Base-by-base conservation (phyloP, 1,284 basidiomycete genomes). In the Pyrrhoderma noxium region DNA sequence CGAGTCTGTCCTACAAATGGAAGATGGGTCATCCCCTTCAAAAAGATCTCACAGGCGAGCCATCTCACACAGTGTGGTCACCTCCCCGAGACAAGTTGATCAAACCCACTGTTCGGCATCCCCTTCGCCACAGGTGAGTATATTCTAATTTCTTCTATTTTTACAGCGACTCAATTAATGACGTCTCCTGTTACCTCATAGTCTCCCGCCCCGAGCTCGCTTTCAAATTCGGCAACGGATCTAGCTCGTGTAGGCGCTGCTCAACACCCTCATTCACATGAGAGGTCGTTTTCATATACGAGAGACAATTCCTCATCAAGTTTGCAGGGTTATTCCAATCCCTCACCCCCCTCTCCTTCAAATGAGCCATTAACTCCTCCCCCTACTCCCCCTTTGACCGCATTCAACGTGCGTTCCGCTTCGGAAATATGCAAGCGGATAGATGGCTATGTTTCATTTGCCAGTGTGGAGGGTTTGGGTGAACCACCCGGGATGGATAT, bases 401-500 rank as follows among this genome's bases (percentile, higher is more conserved):
- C 67, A 23, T 86, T 86, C 70, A 80, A 86, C 59, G 80, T 75
- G 7, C 73, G 76, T 25, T 74, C 72, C 9, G 83, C 84, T 2
- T 75, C 74, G 18, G 75, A 72, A 36, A 73, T 72, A 51, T 77
- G 80, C 58, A 71, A 71, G 31, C 65, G 70, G 39, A 75, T 80
- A 50, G 72, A 79, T 18, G 83, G 84, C 1, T 85, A 85, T 58
- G 79, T 86, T 31, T 76, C 73, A 16, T 86, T 86, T 57, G 72
- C 80, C 27, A 75, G 70, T 51, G 73, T 86, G 8, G 82, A 83
- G 64, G 84, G 83, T n/a, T 68, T 86, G 22, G 83, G 84, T 0
- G 69, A 69, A 14, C 83, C 82, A 2, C 75, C 77, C 0, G 78
- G 71, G 45, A 54, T 60, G 39, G 67, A 67, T 19, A 63, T 64